Evolutionary conservation across 2,329 filamentous ascomycete genomes (phyloP).

Genomic region (Xylaria digitata): DNA sequence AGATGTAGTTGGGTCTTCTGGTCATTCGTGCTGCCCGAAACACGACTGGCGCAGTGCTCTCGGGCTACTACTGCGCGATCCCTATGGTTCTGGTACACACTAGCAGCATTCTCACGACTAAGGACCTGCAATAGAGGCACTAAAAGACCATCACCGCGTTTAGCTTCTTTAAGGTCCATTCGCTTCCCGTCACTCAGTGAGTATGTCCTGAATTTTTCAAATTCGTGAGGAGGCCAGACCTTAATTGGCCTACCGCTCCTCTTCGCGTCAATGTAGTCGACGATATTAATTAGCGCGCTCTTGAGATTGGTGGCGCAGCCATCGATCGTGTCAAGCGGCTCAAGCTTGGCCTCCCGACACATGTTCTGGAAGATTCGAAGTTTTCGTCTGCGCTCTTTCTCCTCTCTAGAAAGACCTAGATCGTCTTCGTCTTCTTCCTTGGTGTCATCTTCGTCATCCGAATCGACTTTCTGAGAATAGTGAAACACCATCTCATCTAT

Average conservation of each 20-base stretch:
- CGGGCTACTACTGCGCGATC: slow-evolving; percentile 13
- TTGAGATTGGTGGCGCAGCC: slow-evolving; percentile 41
- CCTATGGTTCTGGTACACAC: not conserved
- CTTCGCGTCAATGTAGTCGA: slow-evolving; percentile 46
- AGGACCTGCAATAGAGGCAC: slow-evolving; percentile 38
- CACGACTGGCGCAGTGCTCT: slow-evolving; percentile 12
- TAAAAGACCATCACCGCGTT: slow-evolving; percentile 39
- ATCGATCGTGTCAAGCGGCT: slow-evolving; percentile 33
- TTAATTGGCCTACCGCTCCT: slow-evolving; percentile 37
- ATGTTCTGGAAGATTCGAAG: slow-evolving; percentile 32
- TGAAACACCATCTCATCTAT: slow-evolving; percentile 37
- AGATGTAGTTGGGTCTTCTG: not conserved
- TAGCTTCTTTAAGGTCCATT: slow-evolving; percentile 35
- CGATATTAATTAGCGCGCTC: slow-evolving; percentile 45
- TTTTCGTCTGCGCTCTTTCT: not conserved
- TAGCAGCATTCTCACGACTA: not conserved
- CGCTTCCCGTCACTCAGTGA: slow-evolving; percentile 33
- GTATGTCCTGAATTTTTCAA: slow-evolving; percentile 39
- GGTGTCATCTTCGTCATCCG: slow-evolving; percentile 13
- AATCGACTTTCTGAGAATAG: slow-evolving; percentile 26
- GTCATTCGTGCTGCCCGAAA: not conserved
- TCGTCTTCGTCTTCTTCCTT: slow-evolving; percentile 18
- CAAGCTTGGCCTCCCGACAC: slow-evolving; percentile 35
- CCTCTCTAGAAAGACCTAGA: not conserved
- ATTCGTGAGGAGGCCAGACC: slow-evolving; percentile 41